These are phyloP conservation scores for Fusarium goolgardi DNA, from an alignment of 2,329 filamentous ascomycete species.

Conservation along the genomic window DNA sequence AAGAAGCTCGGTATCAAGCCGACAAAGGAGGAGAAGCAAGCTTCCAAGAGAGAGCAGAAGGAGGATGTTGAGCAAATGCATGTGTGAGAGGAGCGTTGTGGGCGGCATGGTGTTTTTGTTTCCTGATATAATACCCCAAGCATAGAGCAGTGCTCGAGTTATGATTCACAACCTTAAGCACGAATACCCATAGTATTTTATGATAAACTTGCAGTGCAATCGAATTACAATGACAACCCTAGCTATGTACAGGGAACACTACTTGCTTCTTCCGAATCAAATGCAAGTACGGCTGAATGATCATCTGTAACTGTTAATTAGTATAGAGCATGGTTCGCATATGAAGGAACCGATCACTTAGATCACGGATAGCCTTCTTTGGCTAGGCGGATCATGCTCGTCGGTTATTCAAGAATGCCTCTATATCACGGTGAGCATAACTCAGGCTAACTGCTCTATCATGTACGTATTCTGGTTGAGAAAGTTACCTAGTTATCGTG, in stretches of 20 bases:
- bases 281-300: neutral
- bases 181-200: constrained; percentile 5
- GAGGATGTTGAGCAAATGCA: constrained; percentile 30
- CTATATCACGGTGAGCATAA: too few species aligned
- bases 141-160: constrained; percentile 15
- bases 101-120: constrained; percentile 8
- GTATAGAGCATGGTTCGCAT: too few species aligned
- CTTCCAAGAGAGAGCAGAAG: constrained; percentile 40
- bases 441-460: too few species aligned
- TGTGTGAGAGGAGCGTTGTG: neutral
- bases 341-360: neutral
- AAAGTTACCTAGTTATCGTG: too few species aligned
- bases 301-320: neutral
- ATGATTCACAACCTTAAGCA: constrained; percentile 13
- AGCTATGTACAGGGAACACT: neutral
- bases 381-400: too few species aligned
- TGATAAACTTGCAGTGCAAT: neutral
- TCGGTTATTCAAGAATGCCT: too few species aligned
- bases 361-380: too few species aligned
- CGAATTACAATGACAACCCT: neutral
- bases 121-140: constrained; percentile 33
- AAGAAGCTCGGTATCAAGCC: constrained; percentile 56
- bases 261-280: neutral
- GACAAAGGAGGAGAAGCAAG: constrained; percentile 40
- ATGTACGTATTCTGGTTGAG: too few species aligned